Percentiles rank a stretch among this genome's conserved stretches.
Conservation (phyloP, 768 basidiomycete genomes). For the Lactarius deliciosus region DNA sequence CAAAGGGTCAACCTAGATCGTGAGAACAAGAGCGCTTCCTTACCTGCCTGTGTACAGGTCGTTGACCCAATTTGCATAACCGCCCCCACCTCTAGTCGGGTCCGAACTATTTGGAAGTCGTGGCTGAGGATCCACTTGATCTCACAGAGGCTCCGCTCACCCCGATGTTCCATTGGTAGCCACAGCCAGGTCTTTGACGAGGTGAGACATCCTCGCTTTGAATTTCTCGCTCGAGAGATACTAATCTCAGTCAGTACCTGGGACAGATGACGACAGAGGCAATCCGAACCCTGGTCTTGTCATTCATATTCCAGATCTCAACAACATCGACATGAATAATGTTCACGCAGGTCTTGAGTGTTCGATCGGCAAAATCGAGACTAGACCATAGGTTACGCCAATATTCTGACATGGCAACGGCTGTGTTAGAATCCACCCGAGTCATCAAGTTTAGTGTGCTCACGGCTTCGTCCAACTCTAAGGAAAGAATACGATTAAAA, state of each 20-base stretch:
- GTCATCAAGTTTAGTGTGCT: not conserved
- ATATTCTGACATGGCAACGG: not conserved
- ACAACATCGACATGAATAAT: conserved; percentile 11
- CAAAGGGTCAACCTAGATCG: not conserved
- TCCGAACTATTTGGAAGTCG: not conserved
- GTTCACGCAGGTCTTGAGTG: conserved; percentile 3
- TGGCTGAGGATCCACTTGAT: not conserved
- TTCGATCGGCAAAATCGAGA: not conserved
- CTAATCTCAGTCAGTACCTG: not conserved
- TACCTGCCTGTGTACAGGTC: conserved; percentile 1
- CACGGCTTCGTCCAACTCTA: conserved; percentile 11
- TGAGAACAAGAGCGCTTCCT: not conserved
- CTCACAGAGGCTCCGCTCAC: not conserved
- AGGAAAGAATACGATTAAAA: not conserved
- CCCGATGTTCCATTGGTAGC: not conserved
- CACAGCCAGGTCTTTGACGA: conserved; percentile 11
- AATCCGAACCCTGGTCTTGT: not conserved
- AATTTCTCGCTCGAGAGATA: not conserved
- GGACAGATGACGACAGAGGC: not conserved
- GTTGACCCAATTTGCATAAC: not conserved
- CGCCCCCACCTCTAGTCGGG: not conserved
- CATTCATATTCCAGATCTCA: conserved; percentile 17
- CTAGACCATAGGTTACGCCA: conserved; percentile 18
- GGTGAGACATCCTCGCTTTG: conserved; percentile 12
- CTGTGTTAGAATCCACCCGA: not conserved